These are phyloP conservation scores for Hyaloscypha bicolor DNA, from an alignment of 495 filamentous ascomycete genomes.

Conservation along the genomic window DNA sequence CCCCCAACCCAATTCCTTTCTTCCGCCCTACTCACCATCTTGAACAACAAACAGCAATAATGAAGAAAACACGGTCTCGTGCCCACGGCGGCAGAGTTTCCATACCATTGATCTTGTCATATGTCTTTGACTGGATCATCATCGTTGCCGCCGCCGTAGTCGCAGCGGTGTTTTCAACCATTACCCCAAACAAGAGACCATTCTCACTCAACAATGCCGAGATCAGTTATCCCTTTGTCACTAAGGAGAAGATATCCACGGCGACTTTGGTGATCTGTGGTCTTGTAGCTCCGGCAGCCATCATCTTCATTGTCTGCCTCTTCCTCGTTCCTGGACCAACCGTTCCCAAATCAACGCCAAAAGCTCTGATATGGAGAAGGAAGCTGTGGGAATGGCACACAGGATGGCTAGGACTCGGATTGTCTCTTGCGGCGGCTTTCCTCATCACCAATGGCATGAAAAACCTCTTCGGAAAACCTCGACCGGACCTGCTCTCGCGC, in stretches of 20 bases:
- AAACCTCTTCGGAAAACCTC: conserved; percentile 82
- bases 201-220: conserved; percentile 53
- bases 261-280: conserved; percentile 56
- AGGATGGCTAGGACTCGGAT: conserved; percentile 71
- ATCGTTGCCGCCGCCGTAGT: conserved; percentile 45
- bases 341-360: conserved; percentile 67
- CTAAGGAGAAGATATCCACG: conserved; percentile 71
- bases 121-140: conserved; percentile 70
- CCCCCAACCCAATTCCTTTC: background rate
- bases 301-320: conserved; percentile 73
- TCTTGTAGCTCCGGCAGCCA: conserved; percentile 58
- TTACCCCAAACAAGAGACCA: conserved; percentile 58
- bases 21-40: background rate
- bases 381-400: conserved; percentile 85
- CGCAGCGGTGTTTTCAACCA: conserved; percentile 46
- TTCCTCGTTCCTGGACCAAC: conserved; percentile 65
- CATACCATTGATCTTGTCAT: conserved; percentile 36
- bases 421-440: conserved; percentile 69
- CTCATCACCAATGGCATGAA: conserved; percentile 83
- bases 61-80: conserved; percentile 16
- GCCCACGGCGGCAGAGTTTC: conserved; percentile 27
- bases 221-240: conserved; percentile 73
- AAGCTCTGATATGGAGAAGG: conserved; percentile 65
- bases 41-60: conserved; percentile 13
- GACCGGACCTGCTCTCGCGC: conserved; percentile 77